A percentile compares a stretch with the other conserved stretches of the same genome.
These are phyloP conservation scores for Peltaster fructicola DNA, from an alignment of 2,329 filamentous ascomycete species.

Conservation along the genomic window DNA sequence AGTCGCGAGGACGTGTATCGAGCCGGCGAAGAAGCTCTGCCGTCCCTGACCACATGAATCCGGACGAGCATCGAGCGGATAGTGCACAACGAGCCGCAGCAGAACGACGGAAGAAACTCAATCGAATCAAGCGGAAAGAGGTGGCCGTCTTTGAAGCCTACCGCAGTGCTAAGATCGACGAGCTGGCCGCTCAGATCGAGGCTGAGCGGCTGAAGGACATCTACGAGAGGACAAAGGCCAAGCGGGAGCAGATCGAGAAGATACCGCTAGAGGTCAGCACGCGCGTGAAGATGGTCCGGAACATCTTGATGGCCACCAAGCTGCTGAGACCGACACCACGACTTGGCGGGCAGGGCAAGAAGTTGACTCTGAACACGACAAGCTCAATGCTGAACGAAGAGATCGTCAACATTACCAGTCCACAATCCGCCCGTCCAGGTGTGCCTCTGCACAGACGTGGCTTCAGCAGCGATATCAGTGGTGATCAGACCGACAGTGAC, in stretches of 20 bases:
- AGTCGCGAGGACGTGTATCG: too few relatives aligned
- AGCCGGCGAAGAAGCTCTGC: too few relatives aligned
- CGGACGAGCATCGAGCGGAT: too few relatives aligned
- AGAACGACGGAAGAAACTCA: slow-evolving; percentile 14
- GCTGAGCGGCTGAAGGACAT: slow-evolving; percentile 11
- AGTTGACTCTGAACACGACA: too few relatives aligned
- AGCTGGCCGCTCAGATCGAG: slow-evolving; percentile 16
- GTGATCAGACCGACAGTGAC: slow-evolving; percentile 18
- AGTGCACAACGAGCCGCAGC: too few relatives aligned
- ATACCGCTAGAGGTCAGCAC: slow-evolving; percentile 14
- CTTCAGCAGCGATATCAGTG: slow-evolving; percentile 19
- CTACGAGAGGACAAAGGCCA: slow-evolving; percentile 16
- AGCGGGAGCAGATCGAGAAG: slow-evolving; percentile 16
- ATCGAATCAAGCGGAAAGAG: slow-evolving; percentile 15
- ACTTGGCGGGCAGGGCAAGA: too few relatives aligned
- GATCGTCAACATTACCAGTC: too few relatives aligned
- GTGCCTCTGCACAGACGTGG: slow-evolving; percentile 13
- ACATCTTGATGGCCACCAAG: slow-evolving; percentile 13
- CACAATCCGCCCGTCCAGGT: too few relatives aligned
- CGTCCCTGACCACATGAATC: too few relatives aligned
- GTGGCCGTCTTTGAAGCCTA: slow-evolving; percentile 14
- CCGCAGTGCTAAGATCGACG: slow-evolving; percentile 15
- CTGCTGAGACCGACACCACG: slow-evolving; percentile 12
- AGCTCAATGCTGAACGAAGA: too few relatives aligned
- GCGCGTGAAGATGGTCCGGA: slow-evolving; percentile 14